Evolutionary conservation across 495 filamentous ascomycete species (phyloP).

Genomic region (Cercophora samala): DNA sequence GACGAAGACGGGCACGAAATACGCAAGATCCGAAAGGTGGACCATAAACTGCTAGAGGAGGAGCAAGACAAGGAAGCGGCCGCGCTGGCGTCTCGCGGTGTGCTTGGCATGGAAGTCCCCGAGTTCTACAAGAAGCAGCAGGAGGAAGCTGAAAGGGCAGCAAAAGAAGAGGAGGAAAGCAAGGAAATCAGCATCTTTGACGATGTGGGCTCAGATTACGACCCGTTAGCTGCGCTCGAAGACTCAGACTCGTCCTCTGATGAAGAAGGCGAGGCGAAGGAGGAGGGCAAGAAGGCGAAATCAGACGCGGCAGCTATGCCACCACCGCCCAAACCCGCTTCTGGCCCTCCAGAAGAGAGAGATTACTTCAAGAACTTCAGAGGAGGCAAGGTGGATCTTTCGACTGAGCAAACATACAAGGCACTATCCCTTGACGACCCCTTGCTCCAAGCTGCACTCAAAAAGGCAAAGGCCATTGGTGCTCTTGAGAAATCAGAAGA

Average conservation of each 20-base stretch:
- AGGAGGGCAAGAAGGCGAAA: constrained; percentile 12
- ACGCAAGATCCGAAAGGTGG: constrained; percentile 67
- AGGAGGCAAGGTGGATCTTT: constrained; percentile 34
- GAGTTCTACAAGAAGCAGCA: constrained; percentile 49
- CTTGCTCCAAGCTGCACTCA: constrained; percentile 75
- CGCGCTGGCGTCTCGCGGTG: constrained; percentile 64
- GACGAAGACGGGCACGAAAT: constrained; percentile 87
- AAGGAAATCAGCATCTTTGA: constrained; percentile 77
- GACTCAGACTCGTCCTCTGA: constrained; percentile 47
- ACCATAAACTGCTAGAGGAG: constrained; percentile 31
- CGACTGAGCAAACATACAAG: constrained; percentile 41
- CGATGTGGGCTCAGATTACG: constrained; percentile 79
- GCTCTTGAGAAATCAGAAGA: constrained; percentile 45
- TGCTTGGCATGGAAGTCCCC: constrained; percentile 77
- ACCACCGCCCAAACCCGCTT: constrained; percentile 30
- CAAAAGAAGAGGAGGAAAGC: constrained; percentile 52
- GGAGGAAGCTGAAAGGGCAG: constrained; percentile 27
- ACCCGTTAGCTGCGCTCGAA: constrained; percentile 74
- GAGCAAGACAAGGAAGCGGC: constrained; percentile 42
- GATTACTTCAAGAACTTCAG: constrained; percentile 61
- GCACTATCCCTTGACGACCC: constrained; percentile 66
- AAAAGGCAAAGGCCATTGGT: constrained; percentile 74
- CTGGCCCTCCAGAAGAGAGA: constrained; percentile 25
- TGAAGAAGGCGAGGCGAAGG: constrained; percentile 23
- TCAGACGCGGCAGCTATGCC: constrained; percentile 35